These are phyloP conservation scores for Rhexocercosporidium sp. DNA, from an alignment of 2,329 filamentous ascomycete genomes.

Conservation along the genomic window DNA sequence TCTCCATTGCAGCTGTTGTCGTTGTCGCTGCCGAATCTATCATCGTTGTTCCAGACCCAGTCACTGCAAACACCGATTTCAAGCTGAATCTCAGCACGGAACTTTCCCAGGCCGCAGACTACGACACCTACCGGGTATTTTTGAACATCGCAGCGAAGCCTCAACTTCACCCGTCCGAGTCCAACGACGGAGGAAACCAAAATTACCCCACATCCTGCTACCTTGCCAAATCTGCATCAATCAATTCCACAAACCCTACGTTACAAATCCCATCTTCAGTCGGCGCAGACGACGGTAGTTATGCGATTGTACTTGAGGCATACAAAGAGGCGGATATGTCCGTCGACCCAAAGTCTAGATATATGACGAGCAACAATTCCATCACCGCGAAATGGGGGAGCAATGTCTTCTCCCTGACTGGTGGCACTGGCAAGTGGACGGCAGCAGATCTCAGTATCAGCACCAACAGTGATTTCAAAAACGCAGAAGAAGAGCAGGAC, in stretches of 20 bases:
- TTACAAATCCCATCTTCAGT: neutral
- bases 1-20: neutral
- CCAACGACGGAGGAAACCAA: neutral
- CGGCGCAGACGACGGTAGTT: neutral
- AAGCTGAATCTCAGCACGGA: neutral
- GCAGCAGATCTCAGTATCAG: neutral
- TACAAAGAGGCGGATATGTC: neutral
- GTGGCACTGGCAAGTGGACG: neutral
- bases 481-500: too few relatives aligned
- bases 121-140: neutral
- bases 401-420: neutral
- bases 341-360: neutral
- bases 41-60: neutral
- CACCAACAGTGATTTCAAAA: neutral
- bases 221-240: neutral
- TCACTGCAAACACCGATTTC: constrained; percentile 3
- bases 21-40: neutral
- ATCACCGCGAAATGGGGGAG: too few relatives aligned
- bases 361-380: neutral
- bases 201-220: neutral
- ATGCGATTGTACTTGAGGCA: neutral
- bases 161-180: neutral
- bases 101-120: neutral
- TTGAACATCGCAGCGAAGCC: neutral
- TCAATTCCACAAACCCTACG: neutral